phyloP scores from a whole-genome alignment of 495 filamentous ascomycete genomes.

The Neurospora hispaniola region DNA sequence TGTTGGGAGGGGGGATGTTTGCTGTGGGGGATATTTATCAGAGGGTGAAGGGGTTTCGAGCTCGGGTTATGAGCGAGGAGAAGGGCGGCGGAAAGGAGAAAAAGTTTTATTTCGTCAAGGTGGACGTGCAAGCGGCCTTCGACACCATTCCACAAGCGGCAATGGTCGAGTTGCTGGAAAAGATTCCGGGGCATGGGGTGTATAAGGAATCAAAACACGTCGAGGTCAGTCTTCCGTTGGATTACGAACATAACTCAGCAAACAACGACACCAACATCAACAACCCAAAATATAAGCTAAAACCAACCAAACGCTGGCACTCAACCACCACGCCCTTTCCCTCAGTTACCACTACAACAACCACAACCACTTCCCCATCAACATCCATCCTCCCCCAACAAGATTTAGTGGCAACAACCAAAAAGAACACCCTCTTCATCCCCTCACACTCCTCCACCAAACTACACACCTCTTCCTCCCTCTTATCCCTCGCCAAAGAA shows the following conservation, averaged over 20 bases:
- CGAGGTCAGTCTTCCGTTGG: slow-evolving; percentile 38
- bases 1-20: slow-evolving; percentile 65
- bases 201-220: slow-evolving; percentile 70
- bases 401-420: slow-evolving; percentile 28
- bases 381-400: slow-evolving; percentile 14
- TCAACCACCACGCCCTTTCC: slow-evolving; percentile 39
- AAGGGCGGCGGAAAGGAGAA: not conserved
- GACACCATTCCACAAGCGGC: slow-evolving; percentile 83
- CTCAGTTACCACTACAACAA: not conserved
- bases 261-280: slow-evolving; percentile 8
- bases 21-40: slow-evolving; percentile 73
- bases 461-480: slow-evolving; percentile 39
- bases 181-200: slow-evolving; percentile 49
- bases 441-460: slow-evolving; percentile 43
- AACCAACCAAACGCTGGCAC: slow-evolving; percentile 48
- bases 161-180: slow-evolving; percentile 55
- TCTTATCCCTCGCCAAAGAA: slow-evolving; percentile 61
- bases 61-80: no score
- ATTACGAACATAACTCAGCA: slow-evolving; percentile 23
- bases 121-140: slow-evolving; percentile 87
- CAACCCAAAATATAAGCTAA: slow-evolving; percentile 6
- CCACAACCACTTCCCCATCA: not conserved
- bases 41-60: slow-evolving; percentile 42
- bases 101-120: slow-evolving; percentile 68
- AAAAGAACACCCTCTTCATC: slow-evolving; percentile 65